These are phyloP conservation scores for Aegilops umbellulata DNA, from an alignment of 176 grass and related monocot genomes.

Conservation along the genomic window DNA sequence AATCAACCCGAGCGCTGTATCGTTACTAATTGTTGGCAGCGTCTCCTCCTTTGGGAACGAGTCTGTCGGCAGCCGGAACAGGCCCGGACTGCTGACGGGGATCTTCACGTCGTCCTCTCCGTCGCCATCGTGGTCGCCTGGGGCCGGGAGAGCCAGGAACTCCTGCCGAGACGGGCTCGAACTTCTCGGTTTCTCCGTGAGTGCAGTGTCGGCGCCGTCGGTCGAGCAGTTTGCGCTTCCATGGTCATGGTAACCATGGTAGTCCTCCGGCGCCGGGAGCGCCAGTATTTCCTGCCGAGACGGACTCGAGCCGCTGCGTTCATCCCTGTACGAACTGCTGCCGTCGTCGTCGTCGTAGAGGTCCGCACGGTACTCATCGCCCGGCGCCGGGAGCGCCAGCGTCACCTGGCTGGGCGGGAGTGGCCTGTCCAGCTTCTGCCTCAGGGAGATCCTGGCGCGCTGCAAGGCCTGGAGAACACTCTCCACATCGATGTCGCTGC, in stretches of 20 bases:
- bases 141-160: constrained; percentile 38
- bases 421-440: constrained; percentile 40
- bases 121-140: no score
- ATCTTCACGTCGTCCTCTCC: constrained; percentile 41
- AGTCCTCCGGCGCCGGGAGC: constrained; percentile 2
- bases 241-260: neutral
- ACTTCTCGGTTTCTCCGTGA: neutral
- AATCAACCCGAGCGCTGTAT: no score
- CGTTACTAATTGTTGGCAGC: no score
- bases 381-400: constrained; percentile 44
- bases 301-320: neutral
- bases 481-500: constrained; percentile 24
- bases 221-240: no score
- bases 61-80: constrained; percentile 80
- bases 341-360: neutral
- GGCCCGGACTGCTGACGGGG: constrained; percentile 40
- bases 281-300: constrained; percentile 35
- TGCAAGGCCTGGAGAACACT: constrained; percentile 69
- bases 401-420: constrained; percentile 49
- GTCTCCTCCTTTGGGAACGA: constrained; percentile 39
- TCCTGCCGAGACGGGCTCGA: constrained; percentile 22
- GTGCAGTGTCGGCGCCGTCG: neutral
- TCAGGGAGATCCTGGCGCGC: constrained; percentile 65
- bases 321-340: neutral
- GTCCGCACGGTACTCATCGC: constrained; percentile 10